These are phyloP conservation scores for Fusarium stilboides DNA, from an alignment of 2,329 filamentous ascomycete species.

Conservation along the genomic window DNA sequence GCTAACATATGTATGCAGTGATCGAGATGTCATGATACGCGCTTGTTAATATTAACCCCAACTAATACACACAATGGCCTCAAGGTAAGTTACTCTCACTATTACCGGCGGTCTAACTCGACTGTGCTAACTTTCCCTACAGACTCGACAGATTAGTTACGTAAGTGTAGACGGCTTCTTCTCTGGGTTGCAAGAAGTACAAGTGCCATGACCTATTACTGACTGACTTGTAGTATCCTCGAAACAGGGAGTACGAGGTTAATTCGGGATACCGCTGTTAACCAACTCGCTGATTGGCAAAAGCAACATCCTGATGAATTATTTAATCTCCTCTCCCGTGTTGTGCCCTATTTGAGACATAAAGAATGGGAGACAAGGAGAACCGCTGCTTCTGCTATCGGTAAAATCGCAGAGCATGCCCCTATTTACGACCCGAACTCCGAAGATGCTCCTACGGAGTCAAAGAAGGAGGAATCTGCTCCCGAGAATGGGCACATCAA, in stretches of 20 bases:
- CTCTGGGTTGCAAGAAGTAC: background rate
- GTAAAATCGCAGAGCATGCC: slow-evolving; percentile 92
- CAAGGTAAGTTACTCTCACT: slow-evolving; percentile 61
- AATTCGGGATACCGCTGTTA: slow-evolving; percentile 96
- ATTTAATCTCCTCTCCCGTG: slow-evolving; percentile 92
- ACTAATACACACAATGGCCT: slow-evolving; percentile 67
- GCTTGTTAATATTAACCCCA: slow-evolving; percentile 37
- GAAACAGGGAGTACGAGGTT: slow-evolving; percentile 97
- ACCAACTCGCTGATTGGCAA: slow-evolving; percentile 97
- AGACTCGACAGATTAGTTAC: slow-evolving; percentile 90
- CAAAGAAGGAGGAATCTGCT: slow-evolving; percentile 57
- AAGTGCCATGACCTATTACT: slow-evolving; percentile 17
- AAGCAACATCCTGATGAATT: slow-evolving; percentile 98
- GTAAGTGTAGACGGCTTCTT: slow-evolving; percentile 68
- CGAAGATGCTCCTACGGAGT: slow-evolving; percentile 69
- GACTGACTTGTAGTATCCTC: slow-evolving; percentile 75
- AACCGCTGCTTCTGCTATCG: slow-evolving; percentile 93
- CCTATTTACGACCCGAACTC: slow-evolving; percentile 90
- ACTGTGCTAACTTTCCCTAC: slow-evolving; percentile 37
- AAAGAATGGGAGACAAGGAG: slow-evolving; percentile 98
- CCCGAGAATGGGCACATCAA: slow-evolving; percentile 65
- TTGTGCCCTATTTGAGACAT: slow-evolving; percentile 94
- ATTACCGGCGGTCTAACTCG: background rate
- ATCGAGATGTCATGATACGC: slow-evolving; percentile 52
- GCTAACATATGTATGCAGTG: slow-evolving; percentile 38